These are phyloP conservation scores for Candida parachauliodes DNA, from an alignment of 805 yeast genomes.

Conservation along the genomic window DNA sequence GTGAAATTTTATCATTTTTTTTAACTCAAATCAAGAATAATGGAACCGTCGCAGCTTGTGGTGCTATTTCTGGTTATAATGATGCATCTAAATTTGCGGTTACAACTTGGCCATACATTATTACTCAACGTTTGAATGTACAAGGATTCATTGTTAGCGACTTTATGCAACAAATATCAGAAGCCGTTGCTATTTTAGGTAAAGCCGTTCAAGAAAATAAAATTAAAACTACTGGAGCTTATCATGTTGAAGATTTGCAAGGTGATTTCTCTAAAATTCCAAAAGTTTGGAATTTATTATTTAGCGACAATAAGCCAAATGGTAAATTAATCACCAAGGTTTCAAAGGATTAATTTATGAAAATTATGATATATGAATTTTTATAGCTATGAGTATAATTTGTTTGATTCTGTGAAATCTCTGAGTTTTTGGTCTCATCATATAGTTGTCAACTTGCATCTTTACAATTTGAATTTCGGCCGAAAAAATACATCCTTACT, in stretches of 20 bases:
- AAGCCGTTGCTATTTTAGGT: constrained; percentile 33
- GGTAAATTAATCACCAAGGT: constrained; percentile 52
- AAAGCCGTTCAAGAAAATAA: constrained; percentile 39
- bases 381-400: too few relatives aligned
- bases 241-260: constrained; percentile 37
- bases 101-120: constrained; percentile 40
- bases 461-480: too few relatives aligned
- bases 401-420: too few relatives aligned
- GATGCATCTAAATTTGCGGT: constrained; percentile 33
- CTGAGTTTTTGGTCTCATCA: too few relatives aligned
- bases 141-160: constrained; percentile 54
- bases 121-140: constrained; percentile 48
- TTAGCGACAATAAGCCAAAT: constrained; percentile 37
- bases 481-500: too few relatives aligned
- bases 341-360: constrained; percentile 12
- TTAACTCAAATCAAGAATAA: constrained; percentile 32
- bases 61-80: constrained; percentile 59
- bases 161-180: constrained; percentile 30
- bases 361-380: too few relatives aligned
- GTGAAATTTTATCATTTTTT: constrained; percentile 48
- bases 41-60: constrained; percentile 56
- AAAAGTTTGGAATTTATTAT: constrained; percentile 45
- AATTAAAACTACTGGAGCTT: constrained; percentile 31
- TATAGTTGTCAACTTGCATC: too few relatives aligned
- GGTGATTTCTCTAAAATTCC: constrained; percentile 46